phyloP scores from a whole-genome alignment of 225 moss, liverwort and hornwort species.

The Neckera pumila region DNA sequence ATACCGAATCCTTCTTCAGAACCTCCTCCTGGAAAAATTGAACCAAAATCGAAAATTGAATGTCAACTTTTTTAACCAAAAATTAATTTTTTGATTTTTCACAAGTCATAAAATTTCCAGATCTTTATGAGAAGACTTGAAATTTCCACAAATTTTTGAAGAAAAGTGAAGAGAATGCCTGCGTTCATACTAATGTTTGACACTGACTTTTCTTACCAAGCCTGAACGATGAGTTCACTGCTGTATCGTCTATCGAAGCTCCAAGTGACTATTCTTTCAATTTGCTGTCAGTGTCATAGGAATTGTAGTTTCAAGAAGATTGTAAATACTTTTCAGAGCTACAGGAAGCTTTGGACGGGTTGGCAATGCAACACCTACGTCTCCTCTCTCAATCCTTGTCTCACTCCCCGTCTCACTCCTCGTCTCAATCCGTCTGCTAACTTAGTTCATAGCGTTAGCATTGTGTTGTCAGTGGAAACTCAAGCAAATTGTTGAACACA shows the following conservation, averaged over 20 bases:
- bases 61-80: too few species aligned
- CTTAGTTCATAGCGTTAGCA: neutral
- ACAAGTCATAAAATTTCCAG: neutral
- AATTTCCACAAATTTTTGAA: neutral
- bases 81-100: neutral
- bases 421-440: neutral
- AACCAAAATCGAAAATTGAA: neutral
- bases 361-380: neutral
- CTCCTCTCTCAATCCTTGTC: neutral
- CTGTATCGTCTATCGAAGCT: neutral
- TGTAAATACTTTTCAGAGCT: neutral
- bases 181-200: neutral
- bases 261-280: neutral
- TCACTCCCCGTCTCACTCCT: neutral
- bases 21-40: conserved; percentile 17
- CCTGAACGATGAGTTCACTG: neutral
- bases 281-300: neutral
- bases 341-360: neutral
- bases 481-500: neutral
- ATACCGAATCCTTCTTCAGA: conserved; percentile 27
- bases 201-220: neutral
- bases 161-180: neutral
- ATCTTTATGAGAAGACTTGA: neutral
- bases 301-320: neutral
- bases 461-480: neutral